Conservation (phyloP, 164 flowering plant species). For the Magnolia kwangsiensis region DNA sequence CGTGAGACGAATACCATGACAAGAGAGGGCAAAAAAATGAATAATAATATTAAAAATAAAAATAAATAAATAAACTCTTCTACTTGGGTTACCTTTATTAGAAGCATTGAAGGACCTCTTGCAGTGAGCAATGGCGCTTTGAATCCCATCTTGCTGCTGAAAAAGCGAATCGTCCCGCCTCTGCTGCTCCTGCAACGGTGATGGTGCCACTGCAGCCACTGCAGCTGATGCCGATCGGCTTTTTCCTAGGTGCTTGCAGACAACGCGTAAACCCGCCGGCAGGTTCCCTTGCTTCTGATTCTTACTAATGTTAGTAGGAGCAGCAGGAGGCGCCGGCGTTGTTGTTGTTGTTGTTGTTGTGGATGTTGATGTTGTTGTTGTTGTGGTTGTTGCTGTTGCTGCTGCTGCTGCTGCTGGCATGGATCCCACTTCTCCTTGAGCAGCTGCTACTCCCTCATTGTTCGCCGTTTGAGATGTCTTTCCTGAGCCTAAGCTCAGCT, state of each 20-base stretch:
- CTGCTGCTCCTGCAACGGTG: constrained; percentile 14
- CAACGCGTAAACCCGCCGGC: constrained; percentile 34
- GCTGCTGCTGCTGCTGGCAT: constrained; percentile 49
- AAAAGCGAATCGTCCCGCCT: constrained; percentile 77
- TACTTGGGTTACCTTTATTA: constrained; percentile 39
- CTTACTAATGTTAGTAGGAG: constrained; percentile 22
- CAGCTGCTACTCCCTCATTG: constrained; percentile 10
- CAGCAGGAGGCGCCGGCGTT: constrained; percentile 27
- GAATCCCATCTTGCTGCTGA: constrained; percentile 87
- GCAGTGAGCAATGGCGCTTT: constrained; percentile 88
- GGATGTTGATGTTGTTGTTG: constrained; percentile 44
- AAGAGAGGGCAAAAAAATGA: too few relatives aligned
- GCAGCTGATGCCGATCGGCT: constrained; percentile 67
- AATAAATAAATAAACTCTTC: too few relatives aligned
- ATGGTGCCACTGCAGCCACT: constrained; percentile 24
- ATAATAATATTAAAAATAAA: too few relatives aligned
- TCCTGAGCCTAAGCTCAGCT: constrained; percentile 25
- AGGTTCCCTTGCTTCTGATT: constrained; percentile 32
- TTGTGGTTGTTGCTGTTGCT: constrained; percentile 35
- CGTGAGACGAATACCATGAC: neutral
- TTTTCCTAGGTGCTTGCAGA: constrained; percentile 69
- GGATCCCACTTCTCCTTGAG: neutral
- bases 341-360: constrained; percentile 38
- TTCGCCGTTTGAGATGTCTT: neutral
- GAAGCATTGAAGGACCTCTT: constrained; percentile 73